Conservation (phyloP, 305 asterid genomes). For the Fraxinus baroniana region DNA sequence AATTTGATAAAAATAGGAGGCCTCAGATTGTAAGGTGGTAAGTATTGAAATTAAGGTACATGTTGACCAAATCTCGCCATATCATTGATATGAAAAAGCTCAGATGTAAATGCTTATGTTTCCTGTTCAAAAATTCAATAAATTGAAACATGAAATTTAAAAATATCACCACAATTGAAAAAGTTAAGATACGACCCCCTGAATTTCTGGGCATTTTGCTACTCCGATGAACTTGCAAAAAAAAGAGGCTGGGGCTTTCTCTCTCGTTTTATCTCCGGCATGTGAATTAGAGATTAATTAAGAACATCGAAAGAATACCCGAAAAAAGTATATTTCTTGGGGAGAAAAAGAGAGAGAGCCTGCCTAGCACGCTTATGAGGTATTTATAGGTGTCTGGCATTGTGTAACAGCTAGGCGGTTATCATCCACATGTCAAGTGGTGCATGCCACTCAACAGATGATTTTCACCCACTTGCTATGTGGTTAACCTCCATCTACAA, state of each 20-base stretch:
- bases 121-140: neutral
- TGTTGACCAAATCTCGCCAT: neutral
- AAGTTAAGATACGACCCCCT: neutral
- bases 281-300: neutral
- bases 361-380: neutral
- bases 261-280: neutral
- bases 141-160: too few relatives aligned
- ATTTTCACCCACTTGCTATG: too few relatives aligned
- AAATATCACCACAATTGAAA: neutral
- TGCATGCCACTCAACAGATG: neutral
- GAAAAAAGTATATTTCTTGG: neutral
- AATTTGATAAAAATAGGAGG: too few relatives aligned
- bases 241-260: neutral
- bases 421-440: neutral
- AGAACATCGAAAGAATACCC: too few relatives aligned
- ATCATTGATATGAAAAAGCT: neutral
- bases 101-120: neutral
- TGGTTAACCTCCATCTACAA: too few relatives aligned
- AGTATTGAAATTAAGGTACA: neutral
- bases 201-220: too few relatives aligned
- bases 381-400: neutral
- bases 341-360: too few relatives aligned
- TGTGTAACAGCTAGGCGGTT: neutral
- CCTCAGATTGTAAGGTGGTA: neutral
- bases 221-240: neutral